Conservation (phyloP, 257 asterid genomes). For the Ligustrum vulgare region DNA sequence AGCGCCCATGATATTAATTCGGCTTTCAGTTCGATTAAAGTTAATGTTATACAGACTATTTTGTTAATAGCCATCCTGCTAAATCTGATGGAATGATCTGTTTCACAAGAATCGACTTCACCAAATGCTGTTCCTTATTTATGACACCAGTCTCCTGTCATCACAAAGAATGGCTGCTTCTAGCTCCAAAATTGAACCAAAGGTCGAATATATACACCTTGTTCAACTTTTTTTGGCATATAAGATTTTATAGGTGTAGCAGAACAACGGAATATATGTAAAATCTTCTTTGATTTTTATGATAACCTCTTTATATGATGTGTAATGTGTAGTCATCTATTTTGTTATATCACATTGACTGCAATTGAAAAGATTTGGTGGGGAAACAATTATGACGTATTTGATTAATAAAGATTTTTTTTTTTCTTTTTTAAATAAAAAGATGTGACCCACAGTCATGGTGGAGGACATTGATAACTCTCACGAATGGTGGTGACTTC, state of each 20-base stretch:
- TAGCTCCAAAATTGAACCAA: no score
- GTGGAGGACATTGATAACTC: no score
- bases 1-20: slow-evolving; percentile 34
- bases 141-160: slow-evolving; percentile 2
- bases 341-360: background rate
- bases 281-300: background rate
- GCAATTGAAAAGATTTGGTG: background rate
- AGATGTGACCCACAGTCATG: no score
- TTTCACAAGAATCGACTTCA: slow-evolving; percentile 17
- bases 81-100: slow-evolving; percentile 38
- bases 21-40: slow-evolving; percentile 16
- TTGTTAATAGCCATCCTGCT: slow-evolving; percentile 34
- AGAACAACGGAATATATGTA: no score
- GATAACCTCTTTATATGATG: no score
- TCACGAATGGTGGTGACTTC: no score
- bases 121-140: slow-evolving; percentile 26
- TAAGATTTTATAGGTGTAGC: background rate
- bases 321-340: no score
- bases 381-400: background rate
- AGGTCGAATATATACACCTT: background rate
- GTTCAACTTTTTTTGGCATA: slow-evolving; percentile 2
- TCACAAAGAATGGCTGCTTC: background rate
- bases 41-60: slow-evolving; percentile 36
- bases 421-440: no score
- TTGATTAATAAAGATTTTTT: no score